Conservation (phyloP, 108 stramenopile species). For the Mediolabrus comicus region DNA sequence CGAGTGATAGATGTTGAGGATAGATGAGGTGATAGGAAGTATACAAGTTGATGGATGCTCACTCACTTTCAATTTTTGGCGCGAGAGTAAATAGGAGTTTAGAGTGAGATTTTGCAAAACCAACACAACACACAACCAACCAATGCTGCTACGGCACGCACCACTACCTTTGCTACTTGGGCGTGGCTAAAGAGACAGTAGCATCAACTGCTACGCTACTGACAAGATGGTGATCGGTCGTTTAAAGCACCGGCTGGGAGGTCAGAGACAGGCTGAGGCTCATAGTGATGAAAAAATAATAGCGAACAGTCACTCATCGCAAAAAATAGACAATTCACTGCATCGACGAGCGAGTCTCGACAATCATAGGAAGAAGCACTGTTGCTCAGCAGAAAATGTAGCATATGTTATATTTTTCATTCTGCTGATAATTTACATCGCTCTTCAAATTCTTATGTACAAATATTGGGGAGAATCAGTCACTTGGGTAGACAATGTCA, state of each 20-base stretch:
- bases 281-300: background rate
- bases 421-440: background rate
- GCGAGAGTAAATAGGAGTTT: too few species aligned
- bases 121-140: too few species aligned
- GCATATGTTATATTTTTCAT: background rate
- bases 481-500: background rate
- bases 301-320: background rate
- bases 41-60: too few species aligned
- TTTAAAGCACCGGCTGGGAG: background rate
- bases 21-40: too few species aligned
- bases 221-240: background rate
- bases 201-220: too few species aligned
- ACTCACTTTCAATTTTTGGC: too few species aligned
- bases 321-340: background rate
- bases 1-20: too few species aligned
- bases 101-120: too few species aligned
- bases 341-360: background rate
- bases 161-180: too few species aligned
- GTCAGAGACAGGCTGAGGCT: background rate
- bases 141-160: too few species aligned
- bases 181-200: too few species aligned
- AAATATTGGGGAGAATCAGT: background rate
- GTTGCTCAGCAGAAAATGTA: background rate
- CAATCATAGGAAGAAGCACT: background rate
- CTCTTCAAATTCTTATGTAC: background rate